Evolutionary conservation across 2,329 filamentous ascomycete genomes (phyloP).

Genomic region (Phialocephala subalpina): DNA sequence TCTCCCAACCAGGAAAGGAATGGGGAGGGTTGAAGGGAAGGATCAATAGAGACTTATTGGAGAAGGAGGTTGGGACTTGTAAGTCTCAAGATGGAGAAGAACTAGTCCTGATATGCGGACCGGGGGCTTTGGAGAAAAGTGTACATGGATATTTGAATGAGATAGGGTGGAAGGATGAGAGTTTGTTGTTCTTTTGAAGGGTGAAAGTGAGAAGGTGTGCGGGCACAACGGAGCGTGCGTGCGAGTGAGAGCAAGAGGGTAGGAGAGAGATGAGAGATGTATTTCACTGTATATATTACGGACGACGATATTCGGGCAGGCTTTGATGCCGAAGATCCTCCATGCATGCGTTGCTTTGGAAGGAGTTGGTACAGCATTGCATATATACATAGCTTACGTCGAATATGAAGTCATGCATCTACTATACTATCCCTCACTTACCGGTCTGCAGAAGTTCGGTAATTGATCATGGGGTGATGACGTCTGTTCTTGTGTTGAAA

Average conservation of each 20-base stretch:
- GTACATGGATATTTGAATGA: slow-evolving; percentile 63
- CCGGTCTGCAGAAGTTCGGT: too few relatives aligned
- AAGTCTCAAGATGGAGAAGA: slow-evolving; percentile 52
- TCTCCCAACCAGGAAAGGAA: slow-evolving; percentile 66
- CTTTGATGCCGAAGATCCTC: slow-evolving; percentile 9
- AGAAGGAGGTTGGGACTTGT: slow-evolving; percentile 61
- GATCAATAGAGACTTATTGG: slow-evolving; percentile 69
- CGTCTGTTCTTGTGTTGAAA: background rate
- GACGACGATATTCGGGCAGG: slow-evolving; percentile 7
- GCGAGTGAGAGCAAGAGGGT: background rate
- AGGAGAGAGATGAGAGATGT: too few relatives aligned
- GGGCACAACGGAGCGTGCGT: too few relatives aligned
- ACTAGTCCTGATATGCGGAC: slow-evolving; percentile 83
- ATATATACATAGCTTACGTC: slow-evolving; percentile 2
- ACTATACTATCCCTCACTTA: background rate
- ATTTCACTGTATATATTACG: background rate
- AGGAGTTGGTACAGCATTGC: slow-evolving; percentile 1
- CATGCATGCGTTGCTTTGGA: background rate
- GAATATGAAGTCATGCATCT: background rate
- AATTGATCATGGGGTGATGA: background rate
- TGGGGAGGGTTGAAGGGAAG: slow-evolving; percentile 77
- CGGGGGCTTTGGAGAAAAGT: slow-evolving; percentile 75
- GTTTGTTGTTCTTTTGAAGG: slow-evolving; percentile 81
- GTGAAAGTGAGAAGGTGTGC: too few relatives aligned
- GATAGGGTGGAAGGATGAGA: slow-evolving; percentile 75